Conservation (phyloP, 345 rosid genomes). For the Bruguiera parviflora region DNA sequence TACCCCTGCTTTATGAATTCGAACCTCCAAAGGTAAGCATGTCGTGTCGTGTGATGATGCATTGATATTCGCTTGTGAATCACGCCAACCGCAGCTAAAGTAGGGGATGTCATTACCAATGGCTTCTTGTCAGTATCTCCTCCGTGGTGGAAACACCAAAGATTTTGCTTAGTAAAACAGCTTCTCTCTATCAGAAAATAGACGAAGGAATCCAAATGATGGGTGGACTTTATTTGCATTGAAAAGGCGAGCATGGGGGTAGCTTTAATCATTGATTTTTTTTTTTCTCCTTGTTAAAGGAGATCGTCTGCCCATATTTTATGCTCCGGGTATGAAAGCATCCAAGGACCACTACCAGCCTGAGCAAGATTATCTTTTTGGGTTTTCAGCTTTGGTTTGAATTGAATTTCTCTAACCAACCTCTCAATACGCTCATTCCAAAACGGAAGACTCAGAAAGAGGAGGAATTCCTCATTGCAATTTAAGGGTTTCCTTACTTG, state of each 20-base stretch:
- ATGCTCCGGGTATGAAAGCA: not conserved
- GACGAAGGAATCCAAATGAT: not conserved
- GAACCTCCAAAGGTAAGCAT: slow-evolving; percentile 4
- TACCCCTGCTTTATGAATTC: not conserved
- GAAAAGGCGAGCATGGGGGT: too few relatives aligned
- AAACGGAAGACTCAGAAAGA: too few relatives aligned
- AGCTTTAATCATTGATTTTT: too few relatives aligned
- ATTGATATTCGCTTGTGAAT: slow-evolving; percentile 27
- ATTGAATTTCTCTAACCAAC: too few relatives aligned
- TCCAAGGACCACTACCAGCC: not conserved
- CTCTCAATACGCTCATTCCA: too few relatives aligned
- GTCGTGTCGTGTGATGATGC: not conserved
- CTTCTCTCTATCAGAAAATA: not conserved
- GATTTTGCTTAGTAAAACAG: not conserved
- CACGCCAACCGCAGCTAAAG: slow-evolving; percentile 15
- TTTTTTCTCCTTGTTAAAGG: not conserved
- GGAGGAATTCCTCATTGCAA: too few relatives aligned
- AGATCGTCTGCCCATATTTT: not conserved
- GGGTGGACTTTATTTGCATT: too few relatives aligned
- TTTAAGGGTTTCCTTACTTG: too few relatives aligned
- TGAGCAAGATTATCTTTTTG: too few relatives aligned
- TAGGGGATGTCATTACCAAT: not conserved
- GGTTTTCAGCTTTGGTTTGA: too few relatives aligned
- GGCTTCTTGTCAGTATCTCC: not conserved
- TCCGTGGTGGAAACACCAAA: not conserved